These are phyloP conservation scores for Echium plantagineum DNA, from an alignment of 257 asterid species.

Conservation along the genomic window DNA sequence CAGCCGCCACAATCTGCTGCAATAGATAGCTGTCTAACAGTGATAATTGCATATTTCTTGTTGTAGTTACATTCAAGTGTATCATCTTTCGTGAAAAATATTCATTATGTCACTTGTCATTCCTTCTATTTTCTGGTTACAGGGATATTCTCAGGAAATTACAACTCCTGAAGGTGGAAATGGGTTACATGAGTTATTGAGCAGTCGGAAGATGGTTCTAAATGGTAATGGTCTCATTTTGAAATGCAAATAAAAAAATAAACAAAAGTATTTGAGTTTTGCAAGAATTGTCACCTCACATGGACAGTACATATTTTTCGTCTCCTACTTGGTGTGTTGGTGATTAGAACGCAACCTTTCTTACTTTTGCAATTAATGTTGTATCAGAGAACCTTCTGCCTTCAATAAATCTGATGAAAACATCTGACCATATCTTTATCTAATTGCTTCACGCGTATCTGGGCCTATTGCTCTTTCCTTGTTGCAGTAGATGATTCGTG, in stretches of 20 bases:
- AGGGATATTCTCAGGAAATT: constrained; percentile 97
- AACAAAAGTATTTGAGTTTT: background rate
- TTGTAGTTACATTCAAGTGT: background rate
- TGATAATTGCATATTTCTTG: background rate
- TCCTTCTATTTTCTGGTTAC: constrained; percentile 19
- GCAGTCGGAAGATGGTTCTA: constrained; percentile 56
- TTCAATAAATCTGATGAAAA: background rate
- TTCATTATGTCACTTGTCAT: background rate
- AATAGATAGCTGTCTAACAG: too few species aligned
- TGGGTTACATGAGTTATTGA: constrained; percentile 65
- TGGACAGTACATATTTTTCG: too few species aligned
- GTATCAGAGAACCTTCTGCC: background rate
- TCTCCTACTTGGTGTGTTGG: too few species aligned
- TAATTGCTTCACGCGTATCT: background rate
- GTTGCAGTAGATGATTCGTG: background rate
- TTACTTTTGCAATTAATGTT: background rate
- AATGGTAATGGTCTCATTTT: constrained; percentile 33
- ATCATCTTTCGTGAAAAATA: too few species aligned
- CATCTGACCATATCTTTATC: background rate
- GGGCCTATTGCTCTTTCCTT: background rate
- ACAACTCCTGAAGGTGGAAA: constrained; percentile 94
- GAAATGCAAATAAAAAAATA: background rate
- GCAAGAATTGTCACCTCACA: background rate
- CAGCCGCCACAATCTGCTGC: too few species aligned
- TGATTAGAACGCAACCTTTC: too few species aligned